Conservation (phyloP, 1,284 basidiomycete species). For the Rhizoctonia solani region DNA sequence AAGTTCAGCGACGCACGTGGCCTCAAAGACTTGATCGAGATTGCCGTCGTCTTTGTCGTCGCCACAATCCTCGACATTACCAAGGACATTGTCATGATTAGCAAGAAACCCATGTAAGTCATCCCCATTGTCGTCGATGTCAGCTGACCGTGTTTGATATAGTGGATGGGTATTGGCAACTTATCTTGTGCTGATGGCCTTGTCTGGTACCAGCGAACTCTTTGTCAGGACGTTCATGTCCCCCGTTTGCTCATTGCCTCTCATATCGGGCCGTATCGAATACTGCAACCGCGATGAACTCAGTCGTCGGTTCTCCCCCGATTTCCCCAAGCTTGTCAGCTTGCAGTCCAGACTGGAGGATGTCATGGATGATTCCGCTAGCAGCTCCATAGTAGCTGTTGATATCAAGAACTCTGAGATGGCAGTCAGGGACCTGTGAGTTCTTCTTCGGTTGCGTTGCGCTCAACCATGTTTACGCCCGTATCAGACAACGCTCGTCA, state of each 20-base stretch:
- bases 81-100: constrained; percentile 29
- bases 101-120: constrained; percentile 33
- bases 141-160: not conserved
- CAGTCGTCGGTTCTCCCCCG: constrained; percentile 12
- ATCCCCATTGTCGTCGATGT: not conserved
- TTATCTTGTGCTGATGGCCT: constrained; percentile 17
- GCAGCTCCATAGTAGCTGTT: constrained; percentile 27
- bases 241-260: constrained; percentile 20
- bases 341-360: constrained; percentile 30
- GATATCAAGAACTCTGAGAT: constrained; percentile 35
- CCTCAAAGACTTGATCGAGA: constrained; percentile 18
- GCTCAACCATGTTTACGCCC: not conserved
- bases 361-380: constrained; percentile 26
- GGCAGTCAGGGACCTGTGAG: constrained; percentile 34
- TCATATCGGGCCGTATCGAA: not conserved
- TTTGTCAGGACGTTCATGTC: constrained; percentile 12
- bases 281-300: constrained; percentile 4
- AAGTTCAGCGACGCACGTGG: constrained; percentile 21
- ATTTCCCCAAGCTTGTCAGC: constrained; percentile 32
- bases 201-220: constrained; percentile 7
- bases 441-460: not conserved
- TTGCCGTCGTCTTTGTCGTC: constrained; percentile 22
- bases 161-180: constrained; percentile 16
- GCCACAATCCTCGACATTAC: constrained; percentile 21
- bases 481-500: constrained; percentile 24